These are phyloP conservation scores for Globisporangium echinulatum DNA, from an alignment of 352 stramenopile species.

Conservation along the genomic window DNA sequence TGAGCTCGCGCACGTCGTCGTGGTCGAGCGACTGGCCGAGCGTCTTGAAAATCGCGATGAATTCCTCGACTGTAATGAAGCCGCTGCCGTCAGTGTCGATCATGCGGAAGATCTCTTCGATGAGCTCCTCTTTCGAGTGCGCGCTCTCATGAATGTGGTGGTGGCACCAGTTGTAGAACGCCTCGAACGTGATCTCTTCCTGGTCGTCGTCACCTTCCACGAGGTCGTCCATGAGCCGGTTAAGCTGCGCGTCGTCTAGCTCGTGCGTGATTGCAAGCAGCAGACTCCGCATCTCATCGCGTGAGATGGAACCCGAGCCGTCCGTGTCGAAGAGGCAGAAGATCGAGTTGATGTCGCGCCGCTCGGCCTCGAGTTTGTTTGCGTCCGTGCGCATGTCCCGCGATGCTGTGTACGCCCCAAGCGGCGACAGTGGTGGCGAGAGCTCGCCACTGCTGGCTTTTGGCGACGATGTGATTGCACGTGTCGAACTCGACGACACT, in stretches of 20 bases:
- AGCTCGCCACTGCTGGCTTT: background rate
- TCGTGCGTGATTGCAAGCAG: conserved; percentile 60
- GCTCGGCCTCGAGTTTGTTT: conserved; percentile 55
- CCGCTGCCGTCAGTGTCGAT: too few species aligned
- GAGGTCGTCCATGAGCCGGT: too few species aligned
- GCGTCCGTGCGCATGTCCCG: conserved; percentile 44
- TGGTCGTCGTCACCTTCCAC: too few species aligned
- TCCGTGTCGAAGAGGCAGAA: conserved; percentile 67
- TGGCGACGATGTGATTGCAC: conserved; percentile 1
- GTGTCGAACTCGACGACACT: conserved; percentile 2
- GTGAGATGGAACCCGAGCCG: conserved; percentile 49
- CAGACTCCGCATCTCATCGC: conserved; percentile 52
- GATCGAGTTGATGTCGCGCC: conserved; percentile 65
- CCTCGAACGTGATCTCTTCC: too few species aligned
- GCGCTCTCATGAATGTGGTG: too few species aligned
- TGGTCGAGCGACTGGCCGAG: too few species aligned
- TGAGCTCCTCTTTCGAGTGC: too few species aligned
- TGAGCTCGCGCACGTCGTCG: too few species aligned
- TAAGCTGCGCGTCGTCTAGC: conserved; percentile 51
- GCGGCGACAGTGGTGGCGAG: conserved; percentile 40
- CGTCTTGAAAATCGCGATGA: too few species aligned
- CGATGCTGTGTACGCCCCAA: conserved; percentile 36
- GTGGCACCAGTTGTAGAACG: too few species aligned
- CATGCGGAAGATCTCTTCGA: too few species aligned
- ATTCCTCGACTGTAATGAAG: too few species aligned